Percentiles rank a stretch among this genome's conserved stretches.
Evolutionary conservation across 352 stramenopile species (phyloP).

Genomic region (Globisporangium viniferum): DNA sequence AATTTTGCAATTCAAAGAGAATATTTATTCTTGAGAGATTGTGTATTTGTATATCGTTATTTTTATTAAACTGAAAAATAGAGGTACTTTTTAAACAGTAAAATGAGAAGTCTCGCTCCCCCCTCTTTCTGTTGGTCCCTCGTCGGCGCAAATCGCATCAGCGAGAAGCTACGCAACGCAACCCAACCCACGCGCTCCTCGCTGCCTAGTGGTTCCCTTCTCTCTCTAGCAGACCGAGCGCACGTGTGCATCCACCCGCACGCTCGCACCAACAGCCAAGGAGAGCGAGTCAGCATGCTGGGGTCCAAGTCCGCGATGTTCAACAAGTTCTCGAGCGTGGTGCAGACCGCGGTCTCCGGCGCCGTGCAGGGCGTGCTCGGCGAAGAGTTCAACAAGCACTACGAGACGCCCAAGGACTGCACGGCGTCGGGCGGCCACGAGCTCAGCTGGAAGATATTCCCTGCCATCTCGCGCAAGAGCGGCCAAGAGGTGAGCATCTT

Average conservation of each 20-base stretch:
- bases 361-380: conserved; percentile 54
- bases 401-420: conserved; percentile 84
- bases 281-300: not conserved
- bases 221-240: not conserved
- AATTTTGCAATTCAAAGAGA: too few species aligned
- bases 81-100: too few species aligned
- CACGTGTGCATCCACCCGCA: not conserved
- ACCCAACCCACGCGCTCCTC: not conserved
- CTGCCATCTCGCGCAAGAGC: conserved; percentile 76
- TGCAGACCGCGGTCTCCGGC: conserved; percentile 54
- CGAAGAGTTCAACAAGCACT: conserved; percentile 83
- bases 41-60: too few species aligned
- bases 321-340: conserved; percentile 74
- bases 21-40: too few species aligned
- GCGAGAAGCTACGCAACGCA: not conserved
- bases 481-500: conserved; percentile 80
- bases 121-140: not conserved
- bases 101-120: too few species aligned
- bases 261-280: not conserved
- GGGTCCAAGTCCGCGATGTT: conserved; percentile 46
- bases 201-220: not conserved
- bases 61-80: too few species aligned
- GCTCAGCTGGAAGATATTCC: conserved; percentile 83
- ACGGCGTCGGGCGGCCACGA: conserved; percentile 83
- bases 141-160: not conserved